These are phyloP conservation scores for Penicillium expansum DNA, from an alignment of 2,329 filamentous ascomycete species.

Conservation along the genomic window DNA sequence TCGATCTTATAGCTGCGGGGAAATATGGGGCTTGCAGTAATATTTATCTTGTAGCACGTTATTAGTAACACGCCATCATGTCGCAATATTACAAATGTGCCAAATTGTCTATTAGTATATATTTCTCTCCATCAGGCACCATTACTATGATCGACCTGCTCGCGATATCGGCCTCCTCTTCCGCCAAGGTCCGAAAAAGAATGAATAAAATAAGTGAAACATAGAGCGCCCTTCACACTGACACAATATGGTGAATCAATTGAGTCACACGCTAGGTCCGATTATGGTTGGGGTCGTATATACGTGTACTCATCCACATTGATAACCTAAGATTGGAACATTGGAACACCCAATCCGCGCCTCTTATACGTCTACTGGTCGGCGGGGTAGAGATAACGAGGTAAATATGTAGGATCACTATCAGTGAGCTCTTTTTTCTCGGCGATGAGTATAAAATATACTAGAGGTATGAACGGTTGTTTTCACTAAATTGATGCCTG, in stretches of 20 bases:
- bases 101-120: too few relatives aligned
- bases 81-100: constrained; percentile 2
- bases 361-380: too few relatives aligned
- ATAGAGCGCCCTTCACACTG: not conserved
- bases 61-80: constrained; percentile 3
- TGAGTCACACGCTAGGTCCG: not conserved
- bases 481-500: too few relatives aligned
- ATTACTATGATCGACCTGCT: not conserved
- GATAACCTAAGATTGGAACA: too few relatives aligned
- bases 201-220: not conserved
- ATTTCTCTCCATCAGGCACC: not conserved
- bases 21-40: not conserved
- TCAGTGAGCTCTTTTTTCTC: too few relatives aligned
- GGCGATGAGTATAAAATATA: too few relatives aligned
- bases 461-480: too few relatives aligned
- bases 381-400: too few relatives aligned
- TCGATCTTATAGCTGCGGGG: not conserved
- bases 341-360: too few relatives aligned
- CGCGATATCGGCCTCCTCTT: not conserved
- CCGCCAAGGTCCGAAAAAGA: not conserved
- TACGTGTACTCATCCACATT: too few relatives aligned
- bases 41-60: not conserved
- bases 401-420: too few relatives aligned
- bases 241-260: not conserved
- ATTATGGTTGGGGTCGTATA: too few relatives aligned